phyloP scores from a whole-genome alignment of 2,329 filamentous ascomycete genomes.

The Emmonsia crescens region DNA sequence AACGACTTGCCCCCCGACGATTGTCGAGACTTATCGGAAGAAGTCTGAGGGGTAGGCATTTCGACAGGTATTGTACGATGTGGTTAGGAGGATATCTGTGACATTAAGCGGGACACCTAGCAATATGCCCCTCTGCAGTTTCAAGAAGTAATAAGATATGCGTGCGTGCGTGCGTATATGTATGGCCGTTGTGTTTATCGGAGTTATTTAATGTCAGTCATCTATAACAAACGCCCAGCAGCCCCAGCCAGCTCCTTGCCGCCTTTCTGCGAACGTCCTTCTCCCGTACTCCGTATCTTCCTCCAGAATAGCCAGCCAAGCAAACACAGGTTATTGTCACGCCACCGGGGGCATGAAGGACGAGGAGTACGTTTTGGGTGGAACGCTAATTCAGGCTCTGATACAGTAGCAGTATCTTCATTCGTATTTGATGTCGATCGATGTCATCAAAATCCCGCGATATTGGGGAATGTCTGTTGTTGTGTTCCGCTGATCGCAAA shows the following conservation, averaged over 20 bases:
- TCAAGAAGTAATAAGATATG: not conserved
- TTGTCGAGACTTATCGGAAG: slow-evolving; percentile 69
- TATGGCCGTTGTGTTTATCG: not conserved
- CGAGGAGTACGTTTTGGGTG: not conserved
- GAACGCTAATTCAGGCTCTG: not conserved
- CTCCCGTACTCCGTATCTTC: slow-evolving; percentile 2
- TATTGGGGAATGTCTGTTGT: too few species aligned
- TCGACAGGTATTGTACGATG: slow-evolving; percentile 21
- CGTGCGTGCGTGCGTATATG: not conserved
- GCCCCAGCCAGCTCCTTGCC: not conserved
- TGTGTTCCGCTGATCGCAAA: not conserved
- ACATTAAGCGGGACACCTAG: slow-evolving; percentile 17
- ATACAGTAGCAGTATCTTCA: not conserved
- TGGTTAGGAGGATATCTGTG: slow-evolving; percentile 4
- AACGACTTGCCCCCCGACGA: slow-evolving; percentile 72
- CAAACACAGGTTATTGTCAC: slow-evolving; percentile 4
- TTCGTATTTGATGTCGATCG: not conserved
- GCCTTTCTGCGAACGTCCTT: not conserved
- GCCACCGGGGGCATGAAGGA: slow-evolving; percentile 10
- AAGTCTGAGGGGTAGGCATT: slow-evolving; percentile 48
- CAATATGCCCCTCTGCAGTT: not conserved
- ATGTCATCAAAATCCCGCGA: not conserved
- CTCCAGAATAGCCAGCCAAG: not conserved
- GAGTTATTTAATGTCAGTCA: not conserved
- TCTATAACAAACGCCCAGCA: not conserved